Evolutionary conservation across 805 yeast species (phyloP), one percentile per base, ranked within the genome.

Genomic region (Sugiyamaella boreocaroliniensis): DNA sequence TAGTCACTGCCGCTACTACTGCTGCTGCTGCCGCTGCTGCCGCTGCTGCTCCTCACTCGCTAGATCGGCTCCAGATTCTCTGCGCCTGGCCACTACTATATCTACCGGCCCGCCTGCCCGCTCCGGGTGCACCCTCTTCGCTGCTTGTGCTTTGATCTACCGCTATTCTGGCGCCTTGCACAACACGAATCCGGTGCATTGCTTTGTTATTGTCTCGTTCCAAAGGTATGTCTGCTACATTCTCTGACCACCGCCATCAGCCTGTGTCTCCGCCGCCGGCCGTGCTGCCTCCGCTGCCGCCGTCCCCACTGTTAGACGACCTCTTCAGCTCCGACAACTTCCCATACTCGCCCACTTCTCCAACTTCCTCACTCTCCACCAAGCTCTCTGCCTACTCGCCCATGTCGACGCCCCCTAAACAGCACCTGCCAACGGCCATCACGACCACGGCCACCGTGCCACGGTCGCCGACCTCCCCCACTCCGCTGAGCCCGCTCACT

Each of bases 221-320:
- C 37, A 32, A 32, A 22, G 26, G 37, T 14, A 32, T 32, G 37
- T 11, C 37, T 11, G 12, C 37, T 14, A 32, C 37, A 32, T 32
- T 32, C 11, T 32, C 37, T 32, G 37, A 32, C 37, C 37, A 14
- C 37, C 37, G 37, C 37, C 43, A 48, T 44, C 43, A 45, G 45
- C 16, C 41, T 6, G 46, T 20, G 18, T 26, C 26, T 12, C 51
- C 46, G 10, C 55, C 55, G 9, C 45, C 32, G 40, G 41, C 50
- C 5, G 18, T 20, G 15, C 50, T 45, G 44, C 55, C 51, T 20
- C 51, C 53, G 22, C 37, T 50, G 40, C 55, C 52, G n/a, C 45
- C 49, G 18, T 29, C 44, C 9, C 44, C 44, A 14, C 26, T 42
- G 2, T 7, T 42, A 9, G 44, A 42, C 44, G 8, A 42, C 44